A percentile compares a stretch with the other conserved stretches of the same genome.
These are phyloP conservation scores for Thielaviopsis musarum DNA, from an alignment of 2,329 filamentous ascomycete species.

Conservation along the genomic window DNA sequence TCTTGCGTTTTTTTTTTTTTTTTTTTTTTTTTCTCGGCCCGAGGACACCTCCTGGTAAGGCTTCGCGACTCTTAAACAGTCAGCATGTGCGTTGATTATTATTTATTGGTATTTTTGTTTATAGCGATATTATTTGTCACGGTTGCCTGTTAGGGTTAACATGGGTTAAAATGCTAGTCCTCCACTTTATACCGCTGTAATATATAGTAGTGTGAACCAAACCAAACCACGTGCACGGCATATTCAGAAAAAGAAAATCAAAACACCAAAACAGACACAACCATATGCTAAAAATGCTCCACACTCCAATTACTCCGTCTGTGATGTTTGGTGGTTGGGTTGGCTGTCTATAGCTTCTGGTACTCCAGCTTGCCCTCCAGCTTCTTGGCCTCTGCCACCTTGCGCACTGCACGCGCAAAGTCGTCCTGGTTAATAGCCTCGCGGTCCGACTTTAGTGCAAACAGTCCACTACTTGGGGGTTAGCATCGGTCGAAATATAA, in stretches of 20 bases:
- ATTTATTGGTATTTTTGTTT: too few species aligned
- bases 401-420: slow-evolving; percentile 97
- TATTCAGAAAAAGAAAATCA: neutral
- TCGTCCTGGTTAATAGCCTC: slow-evolving; percentile 96
- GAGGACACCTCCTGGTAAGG: too few species aligned
- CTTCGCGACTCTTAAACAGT: too few species aligned
- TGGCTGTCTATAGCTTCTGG: slow-evolving; percentile 58
- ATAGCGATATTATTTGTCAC: too few species aligned
- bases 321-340: too few species aligned
- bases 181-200: too few species aligned
- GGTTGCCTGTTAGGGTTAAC: too few species aligned
- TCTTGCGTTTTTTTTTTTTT: neutral
- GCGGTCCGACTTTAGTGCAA: slow-evolving; percentile 95
- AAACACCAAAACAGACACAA: neutral
- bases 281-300: neutral
- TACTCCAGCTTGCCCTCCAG: slow-evolving; percentile 96
- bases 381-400: slow-evolving; percentile 96
- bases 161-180: too few species aligned
- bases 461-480: slow-evolving; percentile 52
- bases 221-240: neutral
- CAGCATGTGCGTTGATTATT: too few species aligned
- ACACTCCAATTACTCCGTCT: neutral
- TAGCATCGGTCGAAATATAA: slow-evolving; percentile 17
- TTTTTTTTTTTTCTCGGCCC: neutral
- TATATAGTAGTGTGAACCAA: neutral